phyloP scores from a whole-genome alignment of 2,329 filamentous ascomycete species.

The Cryphonectria carpinicola region DNA sequence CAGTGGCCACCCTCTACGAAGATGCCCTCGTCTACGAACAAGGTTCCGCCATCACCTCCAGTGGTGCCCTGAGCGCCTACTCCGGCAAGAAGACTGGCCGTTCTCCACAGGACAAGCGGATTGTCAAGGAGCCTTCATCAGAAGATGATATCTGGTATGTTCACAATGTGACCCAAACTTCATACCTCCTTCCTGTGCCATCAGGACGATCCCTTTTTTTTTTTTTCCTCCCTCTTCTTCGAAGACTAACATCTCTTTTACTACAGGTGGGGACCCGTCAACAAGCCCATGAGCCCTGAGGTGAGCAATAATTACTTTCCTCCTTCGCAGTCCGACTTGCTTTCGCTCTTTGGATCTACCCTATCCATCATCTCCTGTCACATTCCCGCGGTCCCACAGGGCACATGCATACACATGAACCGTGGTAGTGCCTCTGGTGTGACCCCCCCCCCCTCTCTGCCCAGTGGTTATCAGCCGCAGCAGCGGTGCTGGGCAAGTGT shows the following conservation, averaged over 20 bases:
- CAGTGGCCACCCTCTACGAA: constrained; percentile 95
- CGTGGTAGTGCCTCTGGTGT: background rate
- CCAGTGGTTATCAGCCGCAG: constrained; percentile 30
- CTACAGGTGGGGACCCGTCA: constrained; percentile 83
- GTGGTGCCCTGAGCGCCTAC: constrained; percentile 93
- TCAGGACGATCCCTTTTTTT: background rate
- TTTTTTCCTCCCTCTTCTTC: too few relatives aligned
- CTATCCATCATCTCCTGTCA: background rate
- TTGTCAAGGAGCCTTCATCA: constrained; percentile 88
- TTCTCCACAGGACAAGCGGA: constrained; percentile 95
- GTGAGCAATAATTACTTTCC: constrained; percentile 63
- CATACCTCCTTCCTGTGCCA: background rate
- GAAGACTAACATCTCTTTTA: constrained; percentile 37
- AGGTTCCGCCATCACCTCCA: constrained; percentile 94
- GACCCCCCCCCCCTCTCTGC: background rate
- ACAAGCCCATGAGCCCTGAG: constrained; percentile 97
- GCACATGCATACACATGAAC: background rate
- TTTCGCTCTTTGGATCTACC: background rate
- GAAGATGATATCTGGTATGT: constrained; percentile 82
- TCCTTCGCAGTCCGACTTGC: constrained; percentile 15
- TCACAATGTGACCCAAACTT: background rate
- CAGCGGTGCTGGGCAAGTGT: constrained; percentile 11
- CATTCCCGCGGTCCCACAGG: background rate
- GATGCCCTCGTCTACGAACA: constrained; percentile 96
- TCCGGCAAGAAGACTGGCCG: constrained; percentile 97